Conservation (phyloP, 129 eudicot species). For the Flaveria sonorensis region DNA sequence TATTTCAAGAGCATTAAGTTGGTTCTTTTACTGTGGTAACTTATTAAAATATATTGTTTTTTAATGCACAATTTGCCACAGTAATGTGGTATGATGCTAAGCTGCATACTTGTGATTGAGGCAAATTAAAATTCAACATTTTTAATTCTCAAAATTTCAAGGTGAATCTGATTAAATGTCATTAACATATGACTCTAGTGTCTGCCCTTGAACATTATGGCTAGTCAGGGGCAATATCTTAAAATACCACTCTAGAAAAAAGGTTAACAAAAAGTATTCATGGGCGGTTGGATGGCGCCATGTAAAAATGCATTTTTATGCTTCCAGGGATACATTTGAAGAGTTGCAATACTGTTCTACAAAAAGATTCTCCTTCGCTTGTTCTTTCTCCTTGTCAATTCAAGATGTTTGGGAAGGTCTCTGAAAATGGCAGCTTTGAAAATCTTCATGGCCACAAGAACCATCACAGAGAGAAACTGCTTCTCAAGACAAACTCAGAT, state of each 20-base stretch:
- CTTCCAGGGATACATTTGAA: slow-evolving; percentile 81
- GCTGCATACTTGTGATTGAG: not conserved
- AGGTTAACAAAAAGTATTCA: not conserved
- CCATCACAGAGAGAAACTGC: slow-evolving; percentile 29
- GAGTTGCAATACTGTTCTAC: slow-evolving; percentile 39
- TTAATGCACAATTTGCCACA: slow-evolving; percentile 1
- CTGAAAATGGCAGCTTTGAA: slow-evolving; percentile 47
- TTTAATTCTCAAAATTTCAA: slow-evolving; percentile 1
- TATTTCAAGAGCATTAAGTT: not conserved
- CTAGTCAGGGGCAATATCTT: not conserved
- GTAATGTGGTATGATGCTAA: slow-evolving; percentile 17
- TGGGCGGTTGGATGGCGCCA: slow-evolving; percentile 2
- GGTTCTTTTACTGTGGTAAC: not conserved
- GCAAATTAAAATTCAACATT: not conserved
- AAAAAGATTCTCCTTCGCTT: slow-evolving; percentile 60
- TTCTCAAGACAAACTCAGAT: slow-evolving; percentile 37
- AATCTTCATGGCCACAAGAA: slow-evolving; percentile 36
- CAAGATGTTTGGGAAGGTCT: slow-evolving; percentile 41
- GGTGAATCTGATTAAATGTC: slow-evolving; percentile 10
- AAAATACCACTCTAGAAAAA: not conserved
- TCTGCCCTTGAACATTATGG: not conserved
- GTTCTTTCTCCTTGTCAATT: slow-evolving; percentile 76
- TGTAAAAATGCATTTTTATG: slow-evolving; percentile 18
- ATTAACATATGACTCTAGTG: not conserved
- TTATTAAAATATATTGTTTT: not conserved